A percentile compares a stretch with the other conserved stretches of the same genome.
Evolutionary conservation across 371 early-diverging fungal genomes (phyloP).

Genomic region (Mortierella sp.): DNA sequence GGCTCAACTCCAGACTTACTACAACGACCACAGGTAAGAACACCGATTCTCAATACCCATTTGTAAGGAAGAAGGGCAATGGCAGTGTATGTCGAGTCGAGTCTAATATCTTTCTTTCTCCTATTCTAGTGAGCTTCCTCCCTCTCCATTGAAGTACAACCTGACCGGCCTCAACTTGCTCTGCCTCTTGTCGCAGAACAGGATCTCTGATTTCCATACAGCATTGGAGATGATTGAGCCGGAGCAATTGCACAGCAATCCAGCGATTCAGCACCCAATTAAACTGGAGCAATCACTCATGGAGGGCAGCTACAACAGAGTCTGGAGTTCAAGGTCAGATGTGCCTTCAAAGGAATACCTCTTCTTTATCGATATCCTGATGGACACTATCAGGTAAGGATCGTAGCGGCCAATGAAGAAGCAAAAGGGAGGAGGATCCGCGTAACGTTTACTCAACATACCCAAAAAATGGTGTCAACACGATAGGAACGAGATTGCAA

Average conservation of each 20-base stretch:
- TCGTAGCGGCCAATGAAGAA: background rate
- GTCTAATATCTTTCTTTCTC: background rate
- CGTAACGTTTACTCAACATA: no score
- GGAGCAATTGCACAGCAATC: constrained; percentile 80
- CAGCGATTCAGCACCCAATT: constrained; percentile 90
- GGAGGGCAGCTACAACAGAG: constrained; percentile 97
- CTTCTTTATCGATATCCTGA: constrained; percentile 93
- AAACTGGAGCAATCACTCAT: constrained; percentile 92
- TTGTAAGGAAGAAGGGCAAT: no score
- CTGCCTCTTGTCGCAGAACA: constrained; percentile 90
- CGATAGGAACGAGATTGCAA: constrained; percentile 90
- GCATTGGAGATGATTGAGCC: constrained; percentile 90
- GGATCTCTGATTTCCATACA: constrained; percentile 95
- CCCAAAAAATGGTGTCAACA: no score
- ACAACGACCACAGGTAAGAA: constrained; percentile 82
- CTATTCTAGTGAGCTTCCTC: constrained; percentile 65
- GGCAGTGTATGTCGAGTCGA: no score
- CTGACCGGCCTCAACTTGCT: constrained; percentile 92
- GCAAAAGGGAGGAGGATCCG: no score
- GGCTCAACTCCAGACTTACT: constrained; percentile 91
- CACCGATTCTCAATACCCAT: no score
- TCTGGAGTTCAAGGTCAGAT: constrained; percentile 88
- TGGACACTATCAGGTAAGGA: constrained; percentile 86
- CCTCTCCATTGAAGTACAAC: constrained; percentile 86
- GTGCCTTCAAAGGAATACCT: constrained; percentile 91